Evolutionary conservation across 352 stramenopile genomes (phyloP).

Genomic region (Pythium scleroteichum): DNA sequence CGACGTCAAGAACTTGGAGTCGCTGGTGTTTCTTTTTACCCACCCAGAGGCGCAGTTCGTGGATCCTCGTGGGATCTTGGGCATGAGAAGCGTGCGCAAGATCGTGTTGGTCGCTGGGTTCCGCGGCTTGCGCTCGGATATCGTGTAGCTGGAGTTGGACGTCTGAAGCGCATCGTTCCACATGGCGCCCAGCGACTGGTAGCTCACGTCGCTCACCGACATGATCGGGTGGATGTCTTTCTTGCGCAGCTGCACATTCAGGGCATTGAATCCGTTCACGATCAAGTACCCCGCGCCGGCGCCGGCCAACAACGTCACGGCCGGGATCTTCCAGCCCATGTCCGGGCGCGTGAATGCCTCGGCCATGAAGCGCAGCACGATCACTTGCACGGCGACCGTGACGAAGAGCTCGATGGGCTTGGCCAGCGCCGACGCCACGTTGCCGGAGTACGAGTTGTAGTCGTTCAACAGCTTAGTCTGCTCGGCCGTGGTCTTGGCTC

Average conservation of each 20-base stretch:
- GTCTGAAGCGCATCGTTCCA: neutral
- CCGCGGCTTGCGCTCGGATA: neutral
- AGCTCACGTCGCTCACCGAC: neutral
- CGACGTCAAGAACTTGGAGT: too few relatives aligned
- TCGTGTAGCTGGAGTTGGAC: neutral
- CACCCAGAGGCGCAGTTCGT: neutral
- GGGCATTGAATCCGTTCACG: slow-evolving; percentile 11
- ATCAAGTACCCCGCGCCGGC: slow-evolving; percentile 6
- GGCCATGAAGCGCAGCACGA: slow-evolving; percentile 10
- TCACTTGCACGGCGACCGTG: slow-evolving; percentile 2
- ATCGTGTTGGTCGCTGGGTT: too few relatives aligned
- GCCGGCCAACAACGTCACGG: neutral
- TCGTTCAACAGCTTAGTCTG: slow-evolving; percentile 23
- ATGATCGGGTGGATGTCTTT: neutral
- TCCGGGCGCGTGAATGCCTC: neutral
- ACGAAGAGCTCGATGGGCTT: slow-evolving; percentile 13
- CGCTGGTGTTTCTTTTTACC: too few relatives aligned
- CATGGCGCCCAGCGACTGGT: neutral
- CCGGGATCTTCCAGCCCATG: neutral
- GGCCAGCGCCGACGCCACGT: neutral
- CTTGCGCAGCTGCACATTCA: slow-evolving; percentile 19
- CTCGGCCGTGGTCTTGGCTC: slow-evolving; percentile 1
- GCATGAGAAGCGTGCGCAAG: neutral
- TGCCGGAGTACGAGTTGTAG: slow-evolving; percentile 20
- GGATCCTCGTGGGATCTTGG: neutral